These are phyloP conservation scores for Cicer judaicum DNA, from an alignment of 306 rosid genomes.

Conservation along the genomic window DNA sequence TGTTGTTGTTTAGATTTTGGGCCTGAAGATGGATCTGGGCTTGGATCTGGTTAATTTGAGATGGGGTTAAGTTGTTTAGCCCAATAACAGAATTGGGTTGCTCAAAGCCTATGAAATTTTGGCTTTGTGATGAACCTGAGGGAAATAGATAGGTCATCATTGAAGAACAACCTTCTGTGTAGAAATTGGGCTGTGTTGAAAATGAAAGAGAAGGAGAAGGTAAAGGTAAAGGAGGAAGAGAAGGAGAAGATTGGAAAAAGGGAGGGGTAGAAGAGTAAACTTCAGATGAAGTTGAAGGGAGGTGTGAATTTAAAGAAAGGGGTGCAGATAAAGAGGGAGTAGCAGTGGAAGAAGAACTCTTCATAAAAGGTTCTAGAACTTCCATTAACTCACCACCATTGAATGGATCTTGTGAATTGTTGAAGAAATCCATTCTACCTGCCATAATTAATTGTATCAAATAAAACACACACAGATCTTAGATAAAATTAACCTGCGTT, in stretches of 20 bases:
- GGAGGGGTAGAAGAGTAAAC: conserved; percentile 37
- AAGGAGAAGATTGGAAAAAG: conserved; percentile 6
- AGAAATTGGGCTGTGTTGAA: conserved; percentile 50
- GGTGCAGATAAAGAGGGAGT: neutral
- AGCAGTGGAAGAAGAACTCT: conserved; percentile 58
- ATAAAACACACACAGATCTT: conserved; percentile 37
- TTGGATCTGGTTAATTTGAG: conserved; percentile 76
- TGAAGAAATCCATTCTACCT: conserved; percentile 68
- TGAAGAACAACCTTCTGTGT: conserved; percentile 48
- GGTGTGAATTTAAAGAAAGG: conserved; percentile 36
- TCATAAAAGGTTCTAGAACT: conserved; percentile 95
- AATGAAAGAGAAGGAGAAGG: conserved; percentile 27
- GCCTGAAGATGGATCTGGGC: conserved; percentile 55
- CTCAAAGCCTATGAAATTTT: conserved; percentile 54
- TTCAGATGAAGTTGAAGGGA: conserved; percentile 28
- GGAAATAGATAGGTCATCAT: conserved; percentile 53
- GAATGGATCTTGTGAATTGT: conserved; percentile 52
- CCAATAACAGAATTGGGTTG: conserved; percentile 54
- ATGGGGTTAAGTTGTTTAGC: conserved; percentile 56
- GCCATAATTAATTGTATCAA: conserved; percentile 50
- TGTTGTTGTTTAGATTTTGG: neutral
- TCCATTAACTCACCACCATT: conserved; percentile 94
- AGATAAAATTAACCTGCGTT: conserved; percentile 54
- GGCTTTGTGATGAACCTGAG: conserved; percentile 52
- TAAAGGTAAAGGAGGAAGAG: conserved; percentile 34